A percentile compares a stretch with the other conserved stretches of the same genome.
Conservation (phyloP, 2,329 filamentous ascomycete genomes). For the Penicillium palitans region DNA sequence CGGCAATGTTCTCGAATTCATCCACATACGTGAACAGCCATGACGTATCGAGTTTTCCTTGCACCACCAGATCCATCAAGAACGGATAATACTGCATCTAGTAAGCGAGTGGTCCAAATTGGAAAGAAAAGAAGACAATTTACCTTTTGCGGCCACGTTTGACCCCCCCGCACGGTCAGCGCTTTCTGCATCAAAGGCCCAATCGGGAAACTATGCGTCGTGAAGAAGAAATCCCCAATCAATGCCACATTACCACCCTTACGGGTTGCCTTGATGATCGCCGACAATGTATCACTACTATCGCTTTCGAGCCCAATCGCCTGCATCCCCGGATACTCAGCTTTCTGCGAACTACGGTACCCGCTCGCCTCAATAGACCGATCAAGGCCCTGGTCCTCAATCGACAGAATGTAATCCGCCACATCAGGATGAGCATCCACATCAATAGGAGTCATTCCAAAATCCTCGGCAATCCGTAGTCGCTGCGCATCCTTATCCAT, state of each 20-base stretch:
- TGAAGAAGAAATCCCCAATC: slow-evolving; percentile 33
- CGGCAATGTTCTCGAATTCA: slow-evolving; percentile 33
- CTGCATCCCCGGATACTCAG: slow-evolving; percentile 24
- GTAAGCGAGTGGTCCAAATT: neutral
- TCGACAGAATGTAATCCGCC: slow-evolving; percentile 32
- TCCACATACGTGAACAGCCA: slow-evolving; percentile 35
- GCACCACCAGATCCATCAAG: slow-evolving; percentile 28
- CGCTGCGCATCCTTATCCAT: slow-evolving; percentile 35
- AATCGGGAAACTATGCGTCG: slow-evolving; percentile 33
- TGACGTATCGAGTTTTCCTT: slow-evolving; percentile 31
- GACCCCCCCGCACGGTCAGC: slow-evolving; percentile 34
- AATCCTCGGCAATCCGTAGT: slow-evolving; percentile 29
- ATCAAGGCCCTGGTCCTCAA: slow-evolving; percentile 34
- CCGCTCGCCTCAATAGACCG: slow-evolving; percentile 34
- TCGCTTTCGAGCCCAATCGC: slow-evolving; percentile 28
- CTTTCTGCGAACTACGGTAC: slow-evolving; percentile 26
- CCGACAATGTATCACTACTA: slow-evolving; percentile 30
- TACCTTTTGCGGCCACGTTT: slow-evolving; percentile 28
- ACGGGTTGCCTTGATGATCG: slow-evolving; percentile 31
- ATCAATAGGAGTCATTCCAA: slow-evolving; percentile 34
- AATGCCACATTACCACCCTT: slow-evolving; percentile 34
- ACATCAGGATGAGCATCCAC: slow-evolving; percentile 26
- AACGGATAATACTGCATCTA: slow-evolving; percentile 31
- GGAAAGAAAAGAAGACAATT: neutral
- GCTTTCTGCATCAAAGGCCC: slow-evolving; percentile 38